phyloP scores from a whole-genome alignment of 2,329 filamentous ascomycete genomes.

The Trichoderma guizhouense region DNA sequence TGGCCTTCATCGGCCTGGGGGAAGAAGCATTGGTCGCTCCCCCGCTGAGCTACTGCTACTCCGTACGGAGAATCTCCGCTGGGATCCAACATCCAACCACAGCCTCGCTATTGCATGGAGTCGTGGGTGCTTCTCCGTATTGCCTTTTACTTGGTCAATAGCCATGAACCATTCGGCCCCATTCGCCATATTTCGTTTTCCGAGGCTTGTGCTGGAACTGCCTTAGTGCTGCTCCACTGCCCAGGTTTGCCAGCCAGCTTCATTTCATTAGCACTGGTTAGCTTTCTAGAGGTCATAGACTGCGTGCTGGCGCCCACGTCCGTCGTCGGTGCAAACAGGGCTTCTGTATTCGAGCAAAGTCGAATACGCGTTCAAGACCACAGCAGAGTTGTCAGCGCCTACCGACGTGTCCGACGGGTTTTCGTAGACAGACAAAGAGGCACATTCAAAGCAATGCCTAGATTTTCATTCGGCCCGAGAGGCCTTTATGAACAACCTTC shows the following conservation, averaged over 20 bases:
- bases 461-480: slow-evolving; percentile 13
- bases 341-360: background rate
- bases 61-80: slow-evolving; percentile 12
- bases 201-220: slow-evolving; percentile 8
- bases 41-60: slow-evolving; percentile 6
- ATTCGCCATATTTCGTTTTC: background rate
- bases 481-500: background rate
- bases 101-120: background rate
- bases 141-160: background rate
- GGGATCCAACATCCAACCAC: background rate
- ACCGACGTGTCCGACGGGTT: background rate
- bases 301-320: background rate
- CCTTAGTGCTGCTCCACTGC: slow-evolving; percentile 3
- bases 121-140: background rate
- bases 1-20: background rate
- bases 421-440: background rate
- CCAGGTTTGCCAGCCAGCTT: background rate
- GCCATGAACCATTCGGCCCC: background rate
- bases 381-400: background rate
- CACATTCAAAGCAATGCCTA: background rate
- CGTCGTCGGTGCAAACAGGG: background rate
- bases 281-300: background rate
- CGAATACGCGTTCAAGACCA: background rate
- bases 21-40: background rate
- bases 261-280: slow-evolving; percentile 5